Conservation (phyloP, 768 basidiomycete species). For the Auricularia auricula-judae region DNA sequence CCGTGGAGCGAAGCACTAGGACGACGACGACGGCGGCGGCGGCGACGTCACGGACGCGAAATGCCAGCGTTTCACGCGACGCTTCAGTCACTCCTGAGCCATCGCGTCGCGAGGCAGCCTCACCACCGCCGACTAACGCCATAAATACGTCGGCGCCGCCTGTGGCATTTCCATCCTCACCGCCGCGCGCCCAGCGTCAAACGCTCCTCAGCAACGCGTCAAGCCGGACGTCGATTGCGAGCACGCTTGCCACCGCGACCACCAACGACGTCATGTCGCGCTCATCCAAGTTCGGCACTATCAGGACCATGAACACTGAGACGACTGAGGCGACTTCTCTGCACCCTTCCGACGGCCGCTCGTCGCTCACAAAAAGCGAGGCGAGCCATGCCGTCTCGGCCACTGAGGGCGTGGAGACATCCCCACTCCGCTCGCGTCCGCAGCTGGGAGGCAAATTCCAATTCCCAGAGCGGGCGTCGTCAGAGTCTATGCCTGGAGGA, state of each 20-base stretch:
- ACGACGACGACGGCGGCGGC: too few relatives aligned
- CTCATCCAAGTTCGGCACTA: conserved; percentile 58
- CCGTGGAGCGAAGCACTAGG: conserved; percentile 31
- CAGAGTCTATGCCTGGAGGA: conserved; percentile 13
- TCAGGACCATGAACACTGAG: conserved; percentile 75
- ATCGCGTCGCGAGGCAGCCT: conserved; percentile 24
- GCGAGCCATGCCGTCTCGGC: conserved; percentile 26
- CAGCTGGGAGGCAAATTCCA: conserved; percentile 1
- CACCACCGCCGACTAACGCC: conserved; percentile 48
- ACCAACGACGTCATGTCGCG: neutral
- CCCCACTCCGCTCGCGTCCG: neutral
- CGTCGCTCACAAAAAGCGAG: conserved; percentile 56
- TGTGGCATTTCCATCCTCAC: conserved; percentile 3
- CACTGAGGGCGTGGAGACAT: neutral
- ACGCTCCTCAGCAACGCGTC: neutral
- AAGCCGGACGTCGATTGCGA: conserved; percentile 9
- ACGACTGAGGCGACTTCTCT: conserved; percentile 68
- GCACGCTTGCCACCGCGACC: conserved; percentile 4
- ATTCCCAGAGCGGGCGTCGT: neutral
- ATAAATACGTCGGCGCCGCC: conserved; percentile 36
- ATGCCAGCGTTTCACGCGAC: conserved; percentile 20
- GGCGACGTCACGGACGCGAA: too few relatives aligned
- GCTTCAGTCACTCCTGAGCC: conserved; percentile 1
- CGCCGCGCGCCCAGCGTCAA: conserved; percentile 2
- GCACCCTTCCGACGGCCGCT: conserved; percentile 34